Evolutionary conservation across 768 basidiomycete genomes (phyloP).

Genomic region (Candolleomyces eurysporus): DNA sequence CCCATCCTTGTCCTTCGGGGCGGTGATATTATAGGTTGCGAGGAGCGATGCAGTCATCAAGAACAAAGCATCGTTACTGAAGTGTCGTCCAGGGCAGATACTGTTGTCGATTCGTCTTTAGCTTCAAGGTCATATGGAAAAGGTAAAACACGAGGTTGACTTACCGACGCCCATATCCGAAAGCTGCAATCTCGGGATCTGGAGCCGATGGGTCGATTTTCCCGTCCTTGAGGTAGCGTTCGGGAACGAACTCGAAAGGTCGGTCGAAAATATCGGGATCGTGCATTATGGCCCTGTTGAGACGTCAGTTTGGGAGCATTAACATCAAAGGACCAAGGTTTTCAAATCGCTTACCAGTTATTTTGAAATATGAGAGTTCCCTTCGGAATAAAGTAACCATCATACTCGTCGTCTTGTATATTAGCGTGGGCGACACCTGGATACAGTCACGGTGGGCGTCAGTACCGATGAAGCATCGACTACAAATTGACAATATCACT

Average conservation of each 20-base stretch:
- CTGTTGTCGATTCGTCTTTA: no score
- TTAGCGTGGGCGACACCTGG: conserved; percentile 30
- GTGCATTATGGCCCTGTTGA: conserved; percentile 9
- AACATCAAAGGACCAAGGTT: not conserved
- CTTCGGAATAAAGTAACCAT: conserved; percentile 36
- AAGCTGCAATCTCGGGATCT: conserved; percentile 11
- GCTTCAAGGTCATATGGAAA: not conserved
- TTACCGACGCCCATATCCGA: conserved; percentile 12
- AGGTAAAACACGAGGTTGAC: not conserved
- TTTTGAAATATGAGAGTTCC: conserved; percentile 40
- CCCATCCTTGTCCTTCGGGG: no score
- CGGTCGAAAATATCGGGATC: conserved; percentile 8
- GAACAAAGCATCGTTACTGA: no score
- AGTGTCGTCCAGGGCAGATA: no score
- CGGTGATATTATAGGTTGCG: no score
- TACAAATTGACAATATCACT: not conserved
- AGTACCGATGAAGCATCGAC: not conserved
- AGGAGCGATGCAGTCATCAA: no score
- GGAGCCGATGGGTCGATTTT: conserved; percentile 5
- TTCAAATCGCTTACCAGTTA: conserved; percentile 26
- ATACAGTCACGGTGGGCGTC: not conserved
- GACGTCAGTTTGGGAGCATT: not conserved
- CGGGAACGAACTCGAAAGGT: conserved; percentile 10
- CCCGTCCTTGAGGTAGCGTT: conserved; percentile 15
- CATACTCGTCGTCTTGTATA: conserved; percentile 36